Conservation (phyloP, 139 green algal species). For the Chlorella sp. region DNA sequence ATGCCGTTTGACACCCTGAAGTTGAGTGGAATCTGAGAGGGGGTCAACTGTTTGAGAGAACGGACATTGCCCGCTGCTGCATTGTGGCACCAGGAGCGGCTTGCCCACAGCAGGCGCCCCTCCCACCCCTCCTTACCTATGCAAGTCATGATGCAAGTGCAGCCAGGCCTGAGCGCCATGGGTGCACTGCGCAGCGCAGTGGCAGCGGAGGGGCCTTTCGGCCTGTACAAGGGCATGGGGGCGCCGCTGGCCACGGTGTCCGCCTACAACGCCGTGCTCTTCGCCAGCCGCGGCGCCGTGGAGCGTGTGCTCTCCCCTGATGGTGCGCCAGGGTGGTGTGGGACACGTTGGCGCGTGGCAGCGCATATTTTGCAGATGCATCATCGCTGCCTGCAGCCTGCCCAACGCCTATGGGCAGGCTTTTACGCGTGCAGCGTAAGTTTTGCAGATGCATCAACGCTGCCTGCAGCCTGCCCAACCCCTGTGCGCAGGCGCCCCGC, state of each 20-base stretch:
- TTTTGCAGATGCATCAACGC: not conserved
- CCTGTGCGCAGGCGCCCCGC: slow-evolving; percentile 20
- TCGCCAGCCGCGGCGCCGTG: slow-evolving; percentile 67
- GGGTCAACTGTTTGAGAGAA: not conserved
- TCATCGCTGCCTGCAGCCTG: not conserved
- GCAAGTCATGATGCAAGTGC: not conserved
- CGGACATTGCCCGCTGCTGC: not conserved
- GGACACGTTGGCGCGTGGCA: no score
- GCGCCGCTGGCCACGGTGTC: slow-evolving; percentile 83
- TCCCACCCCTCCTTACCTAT: no score
- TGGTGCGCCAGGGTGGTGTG: slow-evolving; percentile 33
- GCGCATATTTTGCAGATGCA: no score
- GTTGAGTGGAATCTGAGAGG: no score
- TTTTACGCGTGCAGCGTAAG: no score
- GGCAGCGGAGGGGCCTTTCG: slow-evolving; percentile 54
- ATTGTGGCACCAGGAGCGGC: no score
- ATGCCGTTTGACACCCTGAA: slow-evolving; percentile 73
- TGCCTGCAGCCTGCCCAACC: not conserved
- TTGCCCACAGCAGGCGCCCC: no score
- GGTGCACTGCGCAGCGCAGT: slow-evolving; percentile 46
- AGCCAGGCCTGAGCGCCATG: not conserved
- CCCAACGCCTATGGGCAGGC: no score
- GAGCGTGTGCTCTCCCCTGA: slow-evolving; percentile 67
- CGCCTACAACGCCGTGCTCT: slow-evolving; percentile 83
- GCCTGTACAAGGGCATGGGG: slow-evolving; percentile 78